Conservation (phyloP, 352 stramenopile species). For the Phytophthora aleatoria region DNA sequence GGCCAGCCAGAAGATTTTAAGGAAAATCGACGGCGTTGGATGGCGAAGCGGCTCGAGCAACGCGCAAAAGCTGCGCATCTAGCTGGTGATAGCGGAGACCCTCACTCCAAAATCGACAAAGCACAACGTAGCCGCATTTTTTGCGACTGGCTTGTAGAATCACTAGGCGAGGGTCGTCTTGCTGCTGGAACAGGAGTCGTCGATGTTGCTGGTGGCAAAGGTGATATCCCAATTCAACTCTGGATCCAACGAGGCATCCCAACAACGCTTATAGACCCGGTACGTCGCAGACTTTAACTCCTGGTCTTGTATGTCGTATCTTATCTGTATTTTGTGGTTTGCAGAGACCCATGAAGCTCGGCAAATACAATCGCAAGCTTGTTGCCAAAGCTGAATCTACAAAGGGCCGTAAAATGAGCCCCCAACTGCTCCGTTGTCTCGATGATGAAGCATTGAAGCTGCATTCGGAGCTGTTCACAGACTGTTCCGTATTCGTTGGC, state of each 20-base stretch:
- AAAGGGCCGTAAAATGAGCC: conserved; percentile 46
- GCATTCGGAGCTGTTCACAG: conserved; percentile 63
- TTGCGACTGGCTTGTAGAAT: conserved; percentile 81
- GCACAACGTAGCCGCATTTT: conserved; percentile 77
- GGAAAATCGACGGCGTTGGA: conserved; percentile 67
- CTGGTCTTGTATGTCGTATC: neutral
- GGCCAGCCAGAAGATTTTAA: conserved; percentile 64
- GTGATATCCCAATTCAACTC: conserved; percentile 86
- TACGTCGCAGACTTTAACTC: conserved; percentile 27
- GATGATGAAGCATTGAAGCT: conserved; percentile 56
- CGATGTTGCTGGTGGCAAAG: conserved; percentile 89
- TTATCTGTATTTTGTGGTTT: conserved; percentile 1
- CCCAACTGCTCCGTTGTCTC: conserved; percentile 63
- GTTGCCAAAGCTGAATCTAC: conserved; percentile 42
- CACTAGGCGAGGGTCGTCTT: conserved; percentile 52
- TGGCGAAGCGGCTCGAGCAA: conserved; percentile 67
- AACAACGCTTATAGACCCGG: conserved; percentile 86
- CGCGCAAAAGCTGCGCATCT: conserved; percentile 58
- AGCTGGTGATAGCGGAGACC: conserved; percentile 65
- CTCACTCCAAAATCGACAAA: conserved; percentile 75
- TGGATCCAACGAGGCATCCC: conserved; percentile 78
- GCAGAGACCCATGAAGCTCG: conserved; percentile 82
- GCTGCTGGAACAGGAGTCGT: conserved; percentile 69
- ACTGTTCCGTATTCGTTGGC: conserved; percentile 89
- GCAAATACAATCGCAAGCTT: conserved; percentile 74